phyloP scores from a whole-genome alignment of 306 rosid species.

The Inga oerstediana region DNA sequence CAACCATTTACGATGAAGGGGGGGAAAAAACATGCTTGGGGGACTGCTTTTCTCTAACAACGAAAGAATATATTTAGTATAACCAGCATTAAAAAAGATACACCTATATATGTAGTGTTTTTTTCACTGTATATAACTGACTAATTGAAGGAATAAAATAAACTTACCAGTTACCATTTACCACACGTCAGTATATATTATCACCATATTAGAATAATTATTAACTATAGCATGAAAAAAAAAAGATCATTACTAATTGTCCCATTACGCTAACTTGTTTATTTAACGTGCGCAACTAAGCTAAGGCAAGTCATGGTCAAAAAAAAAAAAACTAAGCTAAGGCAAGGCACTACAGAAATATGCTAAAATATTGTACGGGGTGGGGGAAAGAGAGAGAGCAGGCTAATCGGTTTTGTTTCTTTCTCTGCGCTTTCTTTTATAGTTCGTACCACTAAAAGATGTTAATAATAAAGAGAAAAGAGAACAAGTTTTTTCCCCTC shows the following conservation, averaged over 20 bases:
- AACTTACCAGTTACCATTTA: background rate
- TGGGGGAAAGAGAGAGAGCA: background rate
- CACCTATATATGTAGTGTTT: background rate
- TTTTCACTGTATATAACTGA: background rate
- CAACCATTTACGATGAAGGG: background rate
- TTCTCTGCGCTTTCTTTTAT: constrained; percentile 18
- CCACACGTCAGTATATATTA: background rate
- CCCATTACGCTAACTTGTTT: background rate
- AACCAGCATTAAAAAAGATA: background rate
- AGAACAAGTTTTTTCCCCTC: background rate
- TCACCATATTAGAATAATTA: background rate
- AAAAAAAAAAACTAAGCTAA: background rate
- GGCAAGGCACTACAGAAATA: background rate
- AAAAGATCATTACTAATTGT: background rate
- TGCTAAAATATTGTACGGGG: background rate
- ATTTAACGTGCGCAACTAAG: background rate
- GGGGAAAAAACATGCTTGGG: background rate
- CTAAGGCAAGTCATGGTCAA: too few relatives aligned
- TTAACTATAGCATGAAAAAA: background rate
- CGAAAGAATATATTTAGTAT: background rate
- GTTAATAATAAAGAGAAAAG: background rate
- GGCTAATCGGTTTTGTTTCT: background rate
- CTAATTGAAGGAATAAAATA: background rate
- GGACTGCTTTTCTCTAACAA: background rate
- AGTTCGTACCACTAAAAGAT: constrained; percentile 8